phyloP scores from a whole-genome alignment of 352 stramenopile species.

The Phytophthora pluvialis region DNA sequence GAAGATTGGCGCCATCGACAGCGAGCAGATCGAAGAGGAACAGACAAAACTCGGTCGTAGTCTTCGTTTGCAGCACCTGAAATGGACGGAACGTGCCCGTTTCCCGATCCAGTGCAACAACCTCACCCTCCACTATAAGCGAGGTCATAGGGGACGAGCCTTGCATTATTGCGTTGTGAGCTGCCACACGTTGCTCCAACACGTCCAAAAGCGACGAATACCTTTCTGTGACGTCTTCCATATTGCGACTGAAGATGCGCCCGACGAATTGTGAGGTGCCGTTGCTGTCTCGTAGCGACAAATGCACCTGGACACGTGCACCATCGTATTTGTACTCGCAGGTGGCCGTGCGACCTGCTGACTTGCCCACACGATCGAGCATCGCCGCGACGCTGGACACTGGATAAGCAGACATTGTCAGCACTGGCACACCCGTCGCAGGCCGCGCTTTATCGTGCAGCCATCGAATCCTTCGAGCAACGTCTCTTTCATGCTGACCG shows the following conservation, averaged over 20 bases:
- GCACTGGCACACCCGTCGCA: conserved; percentile 60
- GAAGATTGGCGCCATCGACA: conserved; percentile 52
- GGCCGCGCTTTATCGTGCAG: conserved; percentile 48
- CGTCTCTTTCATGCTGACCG: conserved; percentile 30
- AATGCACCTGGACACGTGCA: conserved; percentile 77
- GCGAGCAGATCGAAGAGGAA: conserved; percentile 82
- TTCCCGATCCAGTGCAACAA: conserved; percentile 69
- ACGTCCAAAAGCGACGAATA: conserved; percentile 66
- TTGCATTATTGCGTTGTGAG: conserved; percentile 8
- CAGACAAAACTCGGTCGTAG: conserved; percentile 73
- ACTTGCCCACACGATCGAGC: conserved; percentile 55
- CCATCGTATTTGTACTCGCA: conserved; percentile 90
- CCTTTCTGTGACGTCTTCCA: conserved; percentile 78
- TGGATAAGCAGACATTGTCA: conserved; percentile 85
- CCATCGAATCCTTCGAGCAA: conserved; percentile 34
- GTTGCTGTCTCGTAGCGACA: conserved; percentile 26
- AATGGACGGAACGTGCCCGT: conserved; percentile 68
- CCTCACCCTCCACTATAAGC: conserved; percentile 77
- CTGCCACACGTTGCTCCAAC: conserved; percentile 37
- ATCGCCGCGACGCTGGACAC: conserved; percentile 62
- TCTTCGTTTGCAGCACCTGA: conserved; percentile 82
- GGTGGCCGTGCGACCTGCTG: conserved; percentile 41
- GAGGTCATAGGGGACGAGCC: conserved; percentile 29
- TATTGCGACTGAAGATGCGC: conserved; percentile 87
- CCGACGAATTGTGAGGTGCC: conserved; percentile 6